phyloP scores from a whole-genome alignment of 306 rosid species.

The Glycine tomentella region DNA sequence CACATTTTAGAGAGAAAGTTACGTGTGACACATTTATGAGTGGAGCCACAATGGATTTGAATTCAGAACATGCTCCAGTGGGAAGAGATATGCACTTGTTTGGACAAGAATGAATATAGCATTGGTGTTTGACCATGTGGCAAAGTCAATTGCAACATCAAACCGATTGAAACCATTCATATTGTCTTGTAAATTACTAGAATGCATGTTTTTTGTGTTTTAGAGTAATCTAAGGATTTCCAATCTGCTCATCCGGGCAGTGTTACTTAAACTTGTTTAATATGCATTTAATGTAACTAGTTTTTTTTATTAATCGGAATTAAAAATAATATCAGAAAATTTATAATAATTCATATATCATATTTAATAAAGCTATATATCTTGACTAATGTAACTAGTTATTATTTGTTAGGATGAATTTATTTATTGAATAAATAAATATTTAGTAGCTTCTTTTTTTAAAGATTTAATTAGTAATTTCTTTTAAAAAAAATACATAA shows the following conservation, averaged over 20 bases:
- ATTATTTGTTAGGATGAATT: not conserved
- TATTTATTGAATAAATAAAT: not conserved
- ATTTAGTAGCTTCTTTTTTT: not conserved
- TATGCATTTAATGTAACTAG: not conserved
- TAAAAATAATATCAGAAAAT: too few relatives aligned
- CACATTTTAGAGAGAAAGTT: too few relatives aligned
- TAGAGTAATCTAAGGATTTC: not conserved
- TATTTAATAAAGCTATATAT: too few relatives aligned
- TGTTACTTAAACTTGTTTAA: not conserved
- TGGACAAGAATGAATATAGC: slow-evolving; percentile 68
- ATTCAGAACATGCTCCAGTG: slow-evolving; percentile 48
- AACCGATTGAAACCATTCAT: slow-evolving; percentile 30
- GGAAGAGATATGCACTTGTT: slow-evolving; percentile 44
- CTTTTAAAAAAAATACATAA: not conserved
- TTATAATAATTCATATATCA: too few relatives aligned
- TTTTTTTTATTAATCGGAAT: too few relatives aligned
- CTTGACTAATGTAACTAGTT: not conserved
- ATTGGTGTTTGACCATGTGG: slow-evolving; percentile 47
- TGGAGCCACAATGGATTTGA: not conserved
- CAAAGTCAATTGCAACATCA: slow-evolving; percentile 35
- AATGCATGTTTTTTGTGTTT: too few relatives aligned
- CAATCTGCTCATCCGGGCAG: not conserved
- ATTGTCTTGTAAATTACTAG: too few relatives aligned
- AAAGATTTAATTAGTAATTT: too few relatives aligned
- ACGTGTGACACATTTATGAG: too few relatives aligned